Evolutionary conservation across 2,329 filamentous ascomycete species (phyloP), one percentile per base, ranked within the genome.

Genomic region (Colletotrichum scovillei): DNA sequence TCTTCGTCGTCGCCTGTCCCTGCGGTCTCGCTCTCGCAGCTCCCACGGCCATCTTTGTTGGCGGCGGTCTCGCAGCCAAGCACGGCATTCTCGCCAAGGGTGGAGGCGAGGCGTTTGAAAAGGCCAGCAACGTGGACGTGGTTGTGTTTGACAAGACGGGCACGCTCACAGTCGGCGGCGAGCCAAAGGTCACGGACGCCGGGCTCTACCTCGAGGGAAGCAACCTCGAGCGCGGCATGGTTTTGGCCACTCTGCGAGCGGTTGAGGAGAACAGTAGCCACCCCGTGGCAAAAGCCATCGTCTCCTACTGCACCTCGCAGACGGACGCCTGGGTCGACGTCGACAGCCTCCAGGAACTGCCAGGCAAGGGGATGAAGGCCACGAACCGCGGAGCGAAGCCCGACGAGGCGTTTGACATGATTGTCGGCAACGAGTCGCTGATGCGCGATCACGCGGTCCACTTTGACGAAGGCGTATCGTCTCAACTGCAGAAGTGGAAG

Each of bases 111-210:
- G 94, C 94, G 0, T 96, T 97, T 79, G 93, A 96, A 80, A 94
- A 95, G 83, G 94, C 94, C 4, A 95, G 93, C 79, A 90, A 89
- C 12, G 87, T 95, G 57, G 91, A 95, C 80, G 92, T 92, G 65
- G 91, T 97, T 52, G 93, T 97, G 0, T 97, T 97, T 79, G 94
- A 97, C 86, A 97, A 97, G 86, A 97, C 94, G 0, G 94, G 94
- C 1, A 97, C 94, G 0, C 84, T 97, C 71, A 97, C 94, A 0
- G 85, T 92, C 77, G 86, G 93, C 5, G 93, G 92, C 7, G 91
- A 94, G 76, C 93, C 94, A 0, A 89, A 86, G 32, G 91, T 96
- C 26, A 93, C 90, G 0, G 88, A 91, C 75, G 84, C 83, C 12
- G 78, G 81, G 53, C 64, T 88, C 4, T 86, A 85, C 56, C 81